phyloP scores from a whole-genome alignment of 2,329 filamentous ascomycete species.

The Sporothrix humicola region DNA sequence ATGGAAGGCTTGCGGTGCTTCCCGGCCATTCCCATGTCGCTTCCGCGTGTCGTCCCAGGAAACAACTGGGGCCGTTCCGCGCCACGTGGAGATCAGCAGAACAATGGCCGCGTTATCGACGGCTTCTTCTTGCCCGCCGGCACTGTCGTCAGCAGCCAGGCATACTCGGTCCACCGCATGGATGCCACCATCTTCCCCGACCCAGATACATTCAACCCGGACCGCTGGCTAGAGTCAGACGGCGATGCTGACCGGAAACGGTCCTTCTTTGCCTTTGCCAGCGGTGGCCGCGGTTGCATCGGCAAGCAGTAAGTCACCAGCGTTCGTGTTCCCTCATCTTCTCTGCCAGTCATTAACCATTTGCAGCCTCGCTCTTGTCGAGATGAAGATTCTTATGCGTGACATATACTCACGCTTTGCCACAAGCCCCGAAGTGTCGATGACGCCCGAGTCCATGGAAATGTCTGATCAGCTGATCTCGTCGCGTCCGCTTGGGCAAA shows the following conservation, averaged over 20 bases:
- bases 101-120: slow-evolving; percentile 60
- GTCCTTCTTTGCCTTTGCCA: slow-evolving; percentile 69
- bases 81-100: not conserved
- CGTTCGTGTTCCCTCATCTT: not conserved
- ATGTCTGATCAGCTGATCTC: slow-evolving; percentile 73
- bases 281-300: slow-evolving; percentile 68
- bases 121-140: slow-evolving; percentile 59
- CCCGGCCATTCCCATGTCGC: slow-evolving; percentile 69
- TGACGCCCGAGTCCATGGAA: slow-evolving; percentile 63
- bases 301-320: slow-evolving; percentile 65
- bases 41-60: slow-evolving; percentile 64
- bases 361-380: slow-evolving; percentile 63
- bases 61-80: slow-evolving; percentile 18
- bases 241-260: slow-evolving; percentile 74
- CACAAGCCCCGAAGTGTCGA: slow-evolving; percentile 60
- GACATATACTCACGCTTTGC: slow-evolving; percentile 65
- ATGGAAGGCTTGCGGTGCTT: slow-evolving; percentile 67
- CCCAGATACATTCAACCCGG: slow-evolving; percentile 77
- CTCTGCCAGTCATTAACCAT: slow-evolving; percentile 2
- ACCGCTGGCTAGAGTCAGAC: slow-evolving; percentile 77
- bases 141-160: slow-evolving; percentile 65
- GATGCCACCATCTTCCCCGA: slow-evolving; percentile 74
- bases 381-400: slow-evolving; percentile 71
- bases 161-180: slow-evolving; percentile 64
- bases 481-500: slow-evolving; percentile 64